These are phyloP conservation scores for Groenewaldozyma tartarivorans DNA, from an alignment of 805 yeast species.

Conservation along the genomic window DNA sequence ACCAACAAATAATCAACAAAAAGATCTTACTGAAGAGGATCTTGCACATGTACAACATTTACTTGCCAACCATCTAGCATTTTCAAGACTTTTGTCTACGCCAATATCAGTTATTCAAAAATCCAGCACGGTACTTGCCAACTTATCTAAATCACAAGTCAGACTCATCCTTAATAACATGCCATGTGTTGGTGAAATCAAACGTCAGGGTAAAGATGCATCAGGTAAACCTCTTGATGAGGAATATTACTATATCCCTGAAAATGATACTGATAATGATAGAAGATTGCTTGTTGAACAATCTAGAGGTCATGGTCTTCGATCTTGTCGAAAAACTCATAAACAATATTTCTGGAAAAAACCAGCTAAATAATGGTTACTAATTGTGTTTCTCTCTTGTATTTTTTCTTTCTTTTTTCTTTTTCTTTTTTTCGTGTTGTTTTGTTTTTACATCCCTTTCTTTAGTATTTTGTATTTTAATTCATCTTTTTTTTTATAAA, in stretches of 20 bases:
- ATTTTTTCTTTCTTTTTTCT: background rate
- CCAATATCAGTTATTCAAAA: constrained; percentile 65
- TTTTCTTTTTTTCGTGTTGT: background rate
- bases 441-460: background rate
- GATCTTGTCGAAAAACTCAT: constrained; percentile 88
- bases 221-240: constrained; percentile 92
- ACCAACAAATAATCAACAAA: no score
- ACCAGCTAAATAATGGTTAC: constrained; percentile 15
- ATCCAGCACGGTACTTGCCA: constrained; percentile 45
- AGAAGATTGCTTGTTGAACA: constrained; percentile 65
- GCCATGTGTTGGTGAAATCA: constrained; percentile 74
- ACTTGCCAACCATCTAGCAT: constrained; percentile 77
- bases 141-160: constrained; percentile 25
- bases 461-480: background rate
- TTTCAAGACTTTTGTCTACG: constrained; percentile 77
- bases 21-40: constrained; percentile 7
- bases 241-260: constrained; percentile 85
- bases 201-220: constrained; percentile 88
- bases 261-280: constrained; percentile 61
- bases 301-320: constrained; percentile 71
- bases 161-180: constrained; percentile 37
- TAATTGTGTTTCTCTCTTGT: no score
- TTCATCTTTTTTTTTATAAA: background rate
- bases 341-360: constrained; percentile 45
- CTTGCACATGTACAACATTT: constrained; percentile 51